These are phyloP conservation scores for Suillus clintonianus DNA, from an alignment of 768 basidiomycete genomes.

Conservation along the genomic window DNA sequence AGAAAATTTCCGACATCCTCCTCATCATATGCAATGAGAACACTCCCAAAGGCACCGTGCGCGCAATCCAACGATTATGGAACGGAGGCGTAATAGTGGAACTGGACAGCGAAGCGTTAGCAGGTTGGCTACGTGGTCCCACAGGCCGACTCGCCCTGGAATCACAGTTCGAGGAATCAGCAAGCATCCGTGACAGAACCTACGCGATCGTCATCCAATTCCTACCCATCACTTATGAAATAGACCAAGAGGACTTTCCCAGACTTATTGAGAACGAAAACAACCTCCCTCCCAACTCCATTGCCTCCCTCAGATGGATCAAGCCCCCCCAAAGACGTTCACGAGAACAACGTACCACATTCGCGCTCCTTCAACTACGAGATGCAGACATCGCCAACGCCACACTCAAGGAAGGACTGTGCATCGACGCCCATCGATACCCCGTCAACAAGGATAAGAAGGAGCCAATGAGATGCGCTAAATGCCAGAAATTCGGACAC, in stretches of 20 bases:
- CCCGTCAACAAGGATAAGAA: constrained; percentile 10
- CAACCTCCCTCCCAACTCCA: not conserved
- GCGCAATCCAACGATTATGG: not conserved
- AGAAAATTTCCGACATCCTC: not conserved
- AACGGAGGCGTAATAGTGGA: constrained; percentile 19
- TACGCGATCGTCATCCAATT: constrained; percentile 18
- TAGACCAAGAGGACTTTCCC: not conserved
- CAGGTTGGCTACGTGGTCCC: constrained; percentile 15
- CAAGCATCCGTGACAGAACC: not conserved
- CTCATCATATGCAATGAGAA: accelerated
- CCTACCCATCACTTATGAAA: constrained; percentile 21
- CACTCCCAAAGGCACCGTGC: not conserved
- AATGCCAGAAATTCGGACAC: constrained; percentile 6
- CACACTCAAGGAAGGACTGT: constrained; percentile 19
- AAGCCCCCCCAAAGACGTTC: constrained; percentile 18
- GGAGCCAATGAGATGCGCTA: not conserved
- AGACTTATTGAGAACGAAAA: constrained; percentile 19
- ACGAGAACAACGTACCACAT: constrained; percentile 19
- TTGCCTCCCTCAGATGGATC: constrained; percentile 24
- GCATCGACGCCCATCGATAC: constrained; percentile 14
- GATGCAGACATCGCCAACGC: constrained; percentile 22
- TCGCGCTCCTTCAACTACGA: constrained; percentile 23
- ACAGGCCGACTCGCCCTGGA: constrained; percentile 9
- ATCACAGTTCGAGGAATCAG: not conserved
- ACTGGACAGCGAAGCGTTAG: constrained; percentile 11